Evolutionary conservation across 1,139 yeast genomes (phyloP), one percentile per base, ranked within the genome.

Genomic region (Wickerhamiella infanticola): DNA sequence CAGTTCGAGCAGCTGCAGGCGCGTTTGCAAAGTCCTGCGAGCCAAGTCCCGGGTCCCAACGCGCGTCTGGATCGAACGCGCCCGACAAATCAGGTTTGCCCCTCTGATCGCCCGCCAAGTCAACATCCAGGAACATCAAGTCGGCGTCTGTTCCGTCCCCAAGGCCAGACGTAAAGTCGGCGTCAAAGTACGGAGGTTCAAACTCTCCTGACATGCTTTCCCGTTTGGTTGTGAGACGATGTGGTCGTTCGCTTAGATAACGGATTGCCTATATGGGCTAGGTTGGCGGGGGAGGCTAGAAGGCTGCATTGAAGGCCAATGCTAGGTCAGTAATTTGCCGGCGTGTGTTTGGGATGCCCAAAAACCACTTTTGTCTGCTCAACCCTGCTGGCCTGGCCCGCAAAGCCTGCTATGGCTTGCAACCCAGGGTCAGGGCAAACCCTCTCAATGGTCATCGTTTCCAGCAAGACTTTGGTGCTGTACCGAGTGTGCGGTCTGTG

Each of bases 401-500:
- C 18, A 18, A 18, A 18, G 18, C 18, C 18, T 18, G 18, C 18
- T 18, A 18, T 18, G 18, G 18, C 18, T 18, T 18, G 18, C 18
- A 18, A 18, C 18, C 18, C 18, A 18, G 18, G 18, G 18, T 18
- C 18, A 18, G 18, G 18, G 18, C 18, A 18, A 18, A 18, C 18
- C 18, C 18, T 18, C 18, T 1, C 18, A 18, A 39, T 39, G 41
- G 41, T 35, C 24, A 23, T 55, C 11, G 42, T 60, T 5, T 49
- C 59, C 8, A 55, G 58, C 8, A 51, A 53, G 40, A 62, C 58
- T 5, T 41, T 59, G 39, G 54, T 59, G 26, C 46, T 61, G 37
- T 48, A 58, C 36, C 64, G 81, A 47, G 65, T 69, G 11, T 58
- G 66, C 23, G 63, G 69, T 44, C 68, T 75, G 37, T 57, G 72